Evolutionary conservation across 1,284 basidiomycete genomes (phyloP), one percentile per base, ranked within the genome.

Genomic region (Apiotrichum montevideense): DNA sequence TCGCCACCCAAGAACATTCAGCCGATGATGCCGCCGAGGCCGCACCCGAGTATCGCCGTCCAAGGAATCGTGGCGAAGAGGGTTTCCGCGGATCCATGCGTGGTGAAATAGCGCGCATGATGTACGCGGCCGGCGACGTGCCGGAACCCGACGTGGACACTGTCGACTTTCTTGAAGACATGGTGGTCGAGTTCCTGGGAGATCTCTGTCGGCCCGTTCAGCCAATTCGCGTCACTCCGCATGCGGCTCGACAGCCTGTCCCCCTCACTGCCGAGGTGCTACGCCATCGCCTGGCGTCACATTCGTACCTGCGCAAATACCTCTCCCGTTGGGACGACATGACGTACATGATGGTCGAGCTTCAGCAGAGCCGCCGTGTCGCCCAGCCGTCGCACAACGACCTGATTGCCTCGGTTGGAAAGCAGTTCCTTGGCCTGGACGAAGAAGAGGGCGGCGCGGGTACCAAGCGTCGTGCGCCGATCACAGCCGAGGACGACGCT

Each of bases 61-160:
- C 33, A 42, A 32, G 52, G 32, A 52, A 45, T 7, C 55, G 58
- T 11, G 21, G 21, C 21, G 62, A 66, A 4, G 53, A 55, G 33
- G 66, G 70, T 2, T 62, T 74, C 63, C 61, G 73, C 9, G 71
- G 72, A 2, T 61, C 65, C n/a, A 75, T 75, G 73, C 59, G 70
- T 14, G 63, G 61, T 46, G 73, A 75, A 57, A 66, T 74, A 32
- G 66, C 72, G 3, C 54, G 67, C 21, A 56, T 75, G 41, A 74
- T 75, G 73, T 75, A 72, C 57, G 72, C 68, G 3, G 62, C 66
- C 14, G 73, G 73, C 5, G 73, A 75, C 46, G 72, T 70, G 1
- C 44, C 42, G 2, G 68, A 73, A 34, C 73, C 73, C 5, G 66
- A 66, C 41, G 50, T 66, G 33, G 69, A 74, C 50, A 64, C 73